Percentiles rank a stretch among this genome's conserved stretches.
Conservation (phyloP, 768 basidiomycete species). For the Tulasnella sp. region DNA sequence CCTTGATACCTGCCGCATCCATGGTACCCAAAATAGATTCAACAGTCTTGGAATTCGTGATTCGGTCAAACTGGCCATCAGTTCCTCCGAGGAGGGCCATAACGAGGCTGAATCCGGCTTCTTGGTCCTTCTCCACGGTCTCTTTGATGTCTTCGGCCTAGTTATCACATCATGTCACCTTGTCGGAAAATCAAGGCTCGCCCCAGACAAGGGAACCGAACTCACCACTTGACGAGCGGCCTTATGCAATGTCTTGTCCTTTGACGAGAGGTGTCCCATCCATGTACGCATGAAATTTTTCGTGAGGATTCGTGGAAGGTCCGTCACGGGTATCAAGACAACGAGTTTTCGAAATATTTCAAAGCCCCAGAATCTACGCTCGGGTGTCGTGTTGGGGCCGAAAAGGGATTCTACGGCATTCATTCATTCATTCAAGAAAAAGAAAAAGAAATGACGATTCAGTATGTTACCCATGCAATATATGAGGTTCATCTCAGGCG, state of each 20-base stretch:
- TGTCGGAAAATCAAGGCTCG: neutral
- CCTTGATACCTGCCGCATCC: conserved; percentile 59
- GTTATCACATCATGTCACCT: neutral
- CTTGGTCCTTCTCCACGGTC: conserved; percentile 63
- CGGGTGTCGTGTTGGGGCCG: conserved; percentile 66
- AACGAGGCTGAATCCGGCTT: conserved; percentile 74
- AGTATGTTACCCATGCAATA: neutral
- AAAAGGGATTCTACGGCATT: conserved; percentile 65
- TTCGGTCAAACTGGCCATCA: conserved; percentile 83
- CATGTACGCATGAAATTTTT: conserved; percentile 93
- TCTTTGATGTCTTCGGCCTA: conserved; percentile 67
- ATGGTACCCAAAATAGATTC: conserved; percentile 70
- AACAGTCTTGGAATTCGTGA: conserved; percentile 87
- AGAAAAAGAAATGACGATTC: too few relatives aligned
- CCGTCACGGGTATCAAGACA: conserved; percentile 47
- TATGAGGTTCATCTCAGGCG: neutral
- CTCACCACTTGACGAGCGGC: conserved; percentile 73
- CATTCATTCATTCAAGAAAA: neutral
- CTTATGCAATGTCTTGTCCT: conserved; percentile 82
- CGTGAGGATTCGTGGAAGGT: conserved; percentile 80
- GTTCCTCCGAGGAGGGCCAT: conserved; percentile 64
- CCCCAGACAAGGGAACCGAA: conserved; percentile 9
- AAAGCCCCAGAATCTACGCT: conserved; percentile 96
- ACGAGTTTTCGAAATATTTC: conserved; percentile 76
- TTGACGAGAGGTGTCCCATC: conserved; percentile 88